These are phyloP conservation scores for Sugiyamaella mastotermitis DNA, from an alignment of 805 yeast species.

Conservation along the genomic window DNA sequence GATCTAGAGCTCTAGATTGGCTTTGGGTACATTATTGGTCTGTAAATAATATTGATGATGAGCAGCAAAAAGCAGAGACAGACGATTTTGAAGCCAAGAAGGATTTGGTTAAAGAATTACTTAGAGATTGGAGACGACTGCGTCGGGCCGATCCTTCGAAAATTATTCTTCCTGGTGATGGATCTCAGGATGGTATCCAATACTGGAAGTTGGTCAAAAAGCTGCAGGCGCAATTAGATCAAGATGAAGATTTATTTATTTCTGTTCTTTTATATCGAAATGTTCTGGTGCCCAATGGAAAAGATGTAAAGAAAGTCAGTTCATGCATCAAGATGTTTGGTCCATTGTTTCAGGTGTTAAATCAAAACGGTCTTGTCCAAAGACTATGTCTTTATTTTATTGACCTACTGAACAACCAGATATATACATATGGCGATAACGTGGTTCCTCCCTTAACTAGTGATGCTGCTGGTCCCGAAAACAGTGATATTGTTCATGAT, in stretches of 20 bases:
- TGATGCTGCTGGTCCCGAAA: neutral
- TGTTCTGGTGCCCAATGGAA: conserved; percentile 28
- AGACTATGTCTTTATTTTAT: conserved; percentile 7
- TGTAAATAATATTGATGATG: conserved; percentile 2
- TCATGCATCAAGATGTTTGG: conserved; percentile 14
- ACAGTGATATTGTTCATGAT: no score
- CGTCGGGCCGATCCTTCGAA: conserved; percentile 40
- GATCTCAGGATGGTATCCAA: conserved; percentile 36
- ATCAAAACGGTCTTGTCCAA: conserved; percentile 9
- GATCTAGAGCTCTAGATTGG: conserved; percentile 67
- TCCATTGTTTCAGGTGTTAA: conserved; percentile 16
- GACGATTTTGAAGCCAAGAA: conserved; percentile 4
- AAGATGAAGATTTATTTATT: conserved; percentile 20
- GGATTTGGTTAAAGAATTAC: conserved; percentile 28
- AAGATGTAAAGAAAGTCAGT: conserved; percentile 4
- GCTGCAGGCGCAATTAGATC: conserved; percentile 18
- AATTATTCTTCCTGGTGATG: conserved; percentile 39
- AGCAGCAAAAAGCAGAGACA: conserved; percentile 7
- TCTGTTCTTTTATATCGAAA: conserved; percentile 29
- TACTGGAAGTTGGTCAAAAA: conserved; percentile 37
- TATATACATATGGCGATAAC: conserved; percentile 1
- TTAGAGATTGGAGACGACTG: conserved; percentile 45
- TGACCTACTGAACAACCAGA: conserved; percentile 7
- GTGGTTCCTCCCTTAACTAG: conserved; percentile 5
- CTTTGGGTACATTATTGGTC: conserved; percentile 69